Percentiles rank a stretch among this genome's conserved stretches.
Conservation (phyloP, 768 basidiomycete genomes). For the Naganishia antarctica region DNA sequence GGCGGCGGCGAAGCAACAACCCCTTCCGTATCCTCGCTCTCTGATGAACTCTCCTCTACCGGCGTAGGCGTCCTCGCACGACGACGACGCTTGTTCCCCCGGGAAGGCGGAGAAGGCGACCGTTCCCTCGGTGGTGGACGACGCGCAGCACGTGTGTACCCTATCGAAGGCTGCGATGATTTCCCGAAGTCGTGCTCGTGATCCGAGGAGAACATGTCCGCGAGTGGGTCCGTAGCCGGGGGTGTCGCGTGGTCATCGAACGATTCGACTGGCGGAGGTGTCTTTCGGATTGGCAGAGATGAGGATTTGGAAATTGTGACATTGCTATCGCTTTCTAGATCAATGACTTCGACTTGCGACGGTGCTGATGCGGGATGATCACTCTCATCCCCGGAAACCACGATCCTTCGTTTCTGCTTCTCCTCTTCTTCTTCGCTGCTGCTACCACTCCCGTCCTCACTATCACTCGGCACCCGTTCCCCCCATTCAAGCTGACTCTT, state of each 20-base stretch:
- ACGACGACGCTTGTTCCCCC: background rate
- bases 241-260: too few species aligned
- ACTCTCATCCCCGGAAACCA: background rate
- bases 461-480: background rate
- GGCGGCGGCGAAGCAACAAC: constrained; percentile 6
- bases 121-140: too few species aligned
- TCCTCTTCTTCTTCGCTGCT: background rate
- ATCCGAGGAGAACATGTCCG: constrained; percentile 15
- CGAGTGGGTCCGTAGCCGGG: too few species aligned
- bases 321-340: constrained; percentile 3
- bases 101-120: too few species aligned
- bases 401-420: background rate
- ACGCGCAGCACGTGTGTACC: background rate
- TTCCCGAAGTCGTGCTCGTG: background rate
- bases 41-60: background rate
- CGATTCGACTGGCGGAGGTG: too few species aligned
- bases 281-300: too few species aligned
- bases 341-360: background rate
- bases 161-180: background rate
- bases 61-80: background rate
- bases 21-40: background rate
- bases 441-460: background rate
- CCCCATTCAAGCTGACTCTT: constrained; percentile 18
- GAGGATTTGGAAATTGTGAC: background rate
- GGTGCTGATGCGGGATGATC: too few species aligned